Base-by-base conservation (phyloP, 768 basidiomycete species). In the Rickenella mellea region DNA sequence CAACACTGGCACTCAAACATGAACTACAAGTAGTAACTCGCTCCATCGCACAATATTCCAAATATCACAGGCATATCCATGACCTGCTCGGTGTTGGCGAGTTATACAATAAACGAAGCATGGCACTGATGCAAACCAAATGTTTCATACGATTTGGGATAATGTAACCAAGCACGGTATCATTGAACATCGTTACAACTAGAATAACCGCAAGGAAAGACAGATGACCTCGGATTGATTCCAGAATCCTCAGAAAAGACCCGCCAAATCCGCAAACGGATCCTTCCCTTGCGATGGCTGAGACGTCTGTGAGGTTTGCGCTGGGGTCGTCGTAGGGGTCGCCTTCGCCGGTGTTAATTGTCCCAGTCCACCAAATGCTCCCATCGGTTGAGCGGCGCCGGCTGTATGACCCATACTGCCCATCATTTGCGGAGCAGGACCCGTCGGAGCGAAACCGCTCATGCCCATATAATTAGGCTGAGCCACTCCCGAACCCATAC, bases 201-300 rank as follows among this genome's bases (percentile, higher is more conserved):
- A n/a, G n/a, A n/a, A n/a, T n/a, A n/a, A n/a, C n/a, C n/a, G n/a
- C n/a, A n/a, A n/a, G n/a, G n/a, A n/a, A n/a, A n/a, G n/a, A n/a
- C n/a, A n/a, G n/a, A n/a, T n/a, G n/a, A n/a, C n/a, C n/a, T n/a
- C n/a, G n/a, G n/a, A n/a, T n/a, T n/a, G n/a, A n/a, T n/a, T n/a
- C n/a, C n/a, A n/a, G n/a, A n/a, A n/a, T n/a, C n/a, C 33, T 36
- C 12, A 90, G 57, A 90, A 88, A 42, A 90, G 60, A 15, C 80
- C 80, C 2, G 71, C 85, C 27, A 90, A 67, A 62, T 90, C 87
- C 5, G 85, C 84, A 53, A 90, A 90, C 30, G 88, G 87, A 59
- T 90, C 87, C 56, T 85, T 90, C 43, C 63, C 67, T 48, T 73
- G 69, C 32, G 57, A 51, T 48, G 63, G 35, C 24, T 51, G 48